These are phyloP conservation scores for Vickermania ingenoplastis DNA, from an alignment of 208 protist genomes.

Conservation along the genomic window DNA sequence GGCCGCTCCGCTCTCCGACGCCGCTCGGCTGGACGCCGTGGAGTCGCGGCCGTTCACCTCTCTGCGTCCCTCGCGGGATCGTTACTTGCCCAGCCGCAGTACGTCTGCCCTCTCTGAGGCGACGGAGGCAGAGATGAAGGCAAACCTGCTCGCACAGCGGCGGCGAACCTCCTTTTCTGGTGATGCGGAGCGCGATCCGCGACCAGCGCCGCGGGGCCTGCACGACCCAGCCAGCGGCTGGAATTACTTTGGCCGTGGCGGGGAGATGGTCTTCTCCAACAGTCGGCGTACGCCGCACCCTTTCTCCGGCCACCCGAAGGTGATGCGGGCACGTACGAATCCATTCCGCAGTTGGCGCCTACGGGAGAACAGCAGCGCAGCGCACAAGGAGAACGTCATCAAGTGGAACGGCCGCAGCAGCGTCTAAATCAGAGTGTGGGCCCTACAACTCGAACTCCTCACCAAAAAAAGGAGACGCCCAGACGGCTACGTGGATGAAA, in stretches of 20 bases:
- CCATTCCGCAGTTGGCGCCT: slow-evolving; percentile 76
- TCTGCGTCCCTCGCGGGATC: slow-evolving; percentile 15
- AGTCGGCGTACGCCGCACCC: slow-evolving; percentile 45
- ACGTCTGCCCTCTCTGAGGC: slow-evolving; percentile 35
- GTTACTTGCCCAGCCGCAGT: slow-evolving; percentile 14
- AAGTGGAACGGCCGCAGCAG: slow-evolving; percentile 83
- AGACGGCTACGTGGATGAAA: too few species aligned
- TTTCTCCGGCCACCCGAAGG: slow-evolving; percentile 71
- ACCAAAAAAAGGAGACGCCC: too few species aligned
- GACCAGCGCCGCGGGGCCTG: slow-evolving; percentile 63
- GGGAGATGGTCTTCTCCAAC: slow-evolving; percentile 80
- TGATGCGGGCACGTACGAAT: slow-evolving; percentile 68
- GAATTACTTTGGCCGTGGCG: slow-evolving; percentile 73
- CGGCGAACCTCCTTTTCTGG: slow-evolving; percentile 17
- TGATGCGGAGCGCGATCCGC: slow-evolving; percentile 58
- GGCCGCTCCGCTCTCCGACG: slow-evolving; percentile 10
- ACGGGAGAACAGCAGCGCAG: slow-evolving; percentile 64
- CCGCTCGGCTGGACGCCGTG: slow-evolving; percentile 4
- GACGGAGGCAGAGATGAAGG: slow-evolving; percentile 37
- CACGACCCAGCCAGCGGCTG: slow-evolving; percentile 80
- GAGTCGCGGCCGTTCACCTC: not conserved
- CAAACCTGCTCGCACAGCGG: slow-evolving; percentile 16
- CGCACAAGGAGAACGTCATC: slow-evolving; percentile 69
- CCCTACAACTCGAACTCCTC: too few species aligned
- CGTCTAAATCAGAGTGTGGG: too few species aligned